Base-by-base conservation (phyloP, 352 stramenopile genomes). In the Halophytophthora batemanensis region DNA sequence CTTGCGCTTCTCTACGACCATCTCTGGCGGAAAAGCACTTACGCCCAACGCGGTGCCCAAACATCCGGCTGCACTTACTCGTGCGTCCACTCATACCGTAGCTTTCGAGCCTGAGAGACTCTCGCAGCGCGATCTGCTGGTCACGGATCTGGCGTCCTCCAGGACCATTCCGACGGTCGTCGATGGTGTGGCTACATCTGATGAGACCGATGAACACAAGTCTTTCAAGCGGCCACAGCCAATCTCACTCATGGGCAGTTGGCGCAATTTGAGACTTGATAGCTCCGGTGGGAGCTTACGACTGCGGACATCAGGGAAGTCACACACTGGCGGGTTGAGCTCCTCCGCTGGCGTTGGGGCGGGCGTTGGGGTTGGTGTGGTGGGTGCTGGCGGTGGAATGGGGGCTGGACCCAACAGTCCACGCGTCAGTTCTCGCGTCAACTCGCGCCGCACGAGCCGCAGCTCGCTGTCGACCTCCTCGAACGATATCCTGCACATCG, bases 71-170 rank as follows among this genome's bases (percentile, higher is more conserved):
- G 13, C 54, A 10, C 28, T 59, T 6, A 52, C 19, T 25, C 59
- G 53, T 3, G 31, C 23, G 3, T 38, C 33, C 10, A 8, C 29
- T 13, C 46, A 59, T 3, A 19, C 35, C 4, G 50, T 88, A 48
- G 60, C 62, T 2, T 83, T 79, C 38, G 77, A 89, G 41, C 75
- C 77, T 2, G 77, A 89, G 2, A 69, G 77, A 4, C 63, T 86
- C 36, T 87, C 77, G n/a, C 71, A 84, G 47, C 68, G 77, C 3
- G 58, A 89, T n/a, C 40, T 87, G 25, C 42, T 77, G 1, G 36
- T 56, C 13, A 40, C 43, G 21, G 54, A 57, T 28, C 11, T 56
- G 18, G 43, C 31, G 38, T 44, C 38, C 14, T 33, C 37, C 10
- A 31, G 25, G 12, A n/a, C 17, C 19, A 28, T 28, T 25, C 29